Evolutionary conservation across 306 rosid species (phyloP).

Genomic region (Lotus japonicus): DNA sequence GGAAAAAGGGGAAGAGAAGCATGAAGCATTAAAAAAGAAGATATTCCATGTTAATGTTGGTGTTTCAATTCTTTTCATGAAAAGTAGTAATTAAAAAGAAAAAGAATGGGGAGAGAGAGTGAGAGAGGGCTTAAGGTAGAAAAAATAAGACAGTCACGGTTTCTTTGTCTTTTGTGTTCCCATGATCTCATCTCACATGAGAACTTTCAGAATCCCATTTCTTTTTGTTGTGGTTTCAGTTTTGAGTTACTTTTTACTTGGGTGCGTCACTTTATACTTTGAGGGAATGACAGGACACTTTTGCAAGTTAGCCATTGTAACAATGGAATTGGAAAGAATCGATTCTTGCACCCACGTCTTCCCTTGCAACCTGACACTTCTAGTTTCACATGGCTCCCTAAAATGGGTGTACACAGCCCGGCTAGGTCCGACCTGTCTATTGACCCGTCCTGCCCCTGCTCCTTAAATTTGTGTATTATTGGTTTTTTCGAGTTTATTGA

Average conservation of each 20-base stretch:
- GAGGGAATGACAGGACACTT: slow-evolving; percentile 15
- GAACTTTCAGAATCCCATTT: slow-evolving; percentile 10
- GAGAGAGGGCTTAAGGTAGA: not conserved
- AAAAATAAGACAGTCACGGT: slow-evolving; percentile 26
- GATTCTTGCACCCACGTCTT: slow-evolving; percentile 8
- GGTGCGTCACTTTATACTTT: not conserved
- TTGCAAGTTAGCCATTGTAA: slow-evolving; percentile 21
- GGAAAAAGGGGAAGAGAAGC: slow-evolving; percentile 8
- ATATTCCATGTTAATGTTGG: not conserved
- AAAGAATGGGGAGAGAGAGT: not conserved
- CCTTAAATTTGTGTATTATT: too few species aligned
- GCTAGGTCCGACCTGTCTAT: too few species aligned
- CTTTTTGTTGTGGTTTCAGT: not conserved
- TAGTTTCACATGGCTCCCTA: slow-evolving; percentile 26
- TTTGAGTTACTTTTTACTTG: not conserved
- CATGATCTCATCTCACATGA: slow-evolving; percentile 30
- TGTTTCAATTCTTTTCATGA: slow-evolving; percentile 25
- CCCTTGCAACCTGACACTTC: too few species aligned
- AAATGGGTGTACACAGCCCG: too few species aligned
- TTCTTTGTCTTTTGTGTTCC: slow-evolving; percentile 30
- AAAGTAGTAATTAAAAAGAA: not conserved
- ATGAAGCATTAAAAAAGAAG: not conserved
- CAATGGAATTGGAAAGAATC: slow-evolving; percentile 18
- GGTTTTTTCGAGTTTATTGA: too few species aligned
- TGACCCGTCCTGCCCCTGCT: too few species aligned